Conservation (phyloP, 2,329 filamentous ascomycete species). For the Cercospora beticola region DNA sequence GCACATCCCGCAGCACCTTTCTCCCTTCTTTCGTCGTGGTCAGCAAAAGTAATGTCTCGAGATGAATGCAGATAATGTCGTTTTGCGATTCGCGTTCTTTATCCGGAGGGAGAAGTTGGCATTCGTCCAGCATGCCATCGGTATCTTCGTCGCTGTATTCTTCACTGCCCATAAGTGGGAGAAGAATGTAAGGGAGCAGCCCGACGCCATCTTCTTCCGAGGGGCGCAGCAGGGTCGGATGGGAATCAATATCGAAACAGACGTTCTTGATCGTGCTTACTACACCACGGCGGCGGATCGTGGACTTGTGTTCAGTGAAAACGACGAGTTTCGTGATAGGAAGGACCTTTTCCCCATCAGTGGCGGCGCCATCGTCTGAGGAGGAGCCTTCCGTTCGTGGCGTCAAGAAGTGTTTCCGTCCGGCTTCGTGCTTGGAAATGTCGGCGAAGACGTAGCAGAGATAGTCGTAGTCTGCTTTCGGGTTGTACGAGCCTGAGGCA, state of each 20-base stretch:
- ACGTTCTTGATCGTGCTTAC: constrained; percentile 94
- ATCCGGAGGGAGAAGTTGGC: constrained; percentile 85
- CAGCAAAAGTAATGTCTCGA: constrained; percentile 83
- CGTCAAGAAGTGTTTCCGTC: constrained; percentile 56
- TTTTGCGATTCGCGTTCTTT: constrained; percentile 79
- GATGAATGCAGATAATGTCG: constrained; percentile 77
- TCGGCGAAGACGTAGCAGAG: constrained; percentile 93
- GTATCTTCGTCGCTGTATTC: constrained; percentile 86
- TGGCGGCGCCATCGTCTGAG: constrained; percentile 55
- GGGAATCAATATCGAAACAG: constrained; percentile 75
- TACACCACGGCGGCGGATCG: constrained; percentile 87
- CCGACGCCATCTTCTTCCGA: constrained; percentile 67
- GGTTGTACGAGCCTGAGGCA: constrained; percentile 77
- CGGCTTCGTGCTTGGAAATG: constrained; percentile 70
- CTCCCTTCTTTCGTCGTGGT: constrained; percentile 75
- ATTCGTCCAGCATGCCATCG: constrained; percentile 80
- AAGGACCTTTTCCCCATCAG: constrained; percentile 63
- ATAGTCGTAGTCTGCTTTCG: constrained; percentile 84
- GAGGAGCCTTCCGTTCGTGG: constrained; percentile 36
- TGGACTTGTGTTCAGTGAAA: constrained; percentile 86
- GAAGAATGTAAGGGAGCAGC: constrained; percentile 80
- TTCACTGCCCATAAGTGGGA: constrained; percentile 84
- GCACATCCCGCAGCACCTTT: constrained; percentile 70
- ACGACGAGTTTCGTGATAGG: constrained; percentile 89
- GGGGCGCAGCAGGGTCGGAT: constrained; percentile 61